phyloP scores from a whole-genome alignment of 305 asterid genomes.

The Fraxinus ornus region DNA sequence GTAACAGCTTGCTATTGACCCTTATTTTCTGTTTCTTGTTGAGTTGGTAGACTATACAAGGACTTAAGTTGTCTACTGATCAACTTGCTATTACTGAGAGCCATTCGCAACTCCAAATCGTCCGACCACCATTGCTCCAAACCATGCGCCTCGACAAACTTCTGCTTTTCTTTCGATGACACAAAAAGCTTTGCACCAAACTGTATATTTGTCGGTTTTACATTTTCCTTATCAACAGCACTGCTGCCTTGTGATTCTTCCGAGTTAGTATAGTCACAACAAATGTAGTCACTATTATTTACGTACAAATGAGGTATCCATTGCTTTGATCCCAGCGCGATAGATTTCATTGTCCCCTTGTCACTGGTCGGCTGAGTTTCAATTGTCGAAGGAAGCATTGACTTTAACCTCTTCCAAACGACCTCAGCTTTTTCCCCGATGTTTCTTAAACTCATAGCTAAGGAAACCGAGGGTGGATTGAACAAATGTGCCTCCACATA shows the following conservation, averaged over 20 bases:
- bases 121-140: conserved; percentile 99
- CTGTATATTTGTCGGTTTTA: conserved; percentile 35
- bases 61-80: conserved; percentile 87
- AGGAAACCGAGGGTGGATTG: conserved; percentile 96
- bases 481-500: conserved; percentile 91
- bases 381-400: conserved; percentile 53
- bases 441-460: conserved; percentile 72
- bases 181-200: conserved; percentile 79
- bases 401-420: conserved; percentile 64
- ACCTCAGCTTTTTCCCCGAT: conserved; percentile 71
- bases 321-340: conserved; percentile 49
- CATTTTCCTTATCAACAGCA: conserved; percentile 61
- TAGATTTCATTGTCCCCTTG: conserved; percentile 20
- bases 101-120: conserved; percentile 78
- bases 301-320: conserved; percentile 91
- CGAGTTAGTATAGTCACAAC: conserved; percentile 77
- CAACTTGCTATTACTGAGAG: conserved; percentile 69
- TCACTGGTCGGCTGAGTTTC: conserved; percentile 28
- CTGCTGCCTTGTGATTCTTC: conserved; percentile 34
- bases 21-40: conserved; percentile 48
- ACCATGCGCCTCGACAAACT: conserved; percentile 91
- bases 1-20: conserved; percentile 5
- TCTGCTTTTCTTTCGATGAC: conserved; percentile 81
- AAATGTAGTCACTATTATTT: conserved; percentile 86
- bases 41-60: conserved; percentile 60